These are phyloP conservation scores for Capsella bursapastoris DNA, from an alignment of 345 rosid genomes.

Conservation along the genomic window DNA sequence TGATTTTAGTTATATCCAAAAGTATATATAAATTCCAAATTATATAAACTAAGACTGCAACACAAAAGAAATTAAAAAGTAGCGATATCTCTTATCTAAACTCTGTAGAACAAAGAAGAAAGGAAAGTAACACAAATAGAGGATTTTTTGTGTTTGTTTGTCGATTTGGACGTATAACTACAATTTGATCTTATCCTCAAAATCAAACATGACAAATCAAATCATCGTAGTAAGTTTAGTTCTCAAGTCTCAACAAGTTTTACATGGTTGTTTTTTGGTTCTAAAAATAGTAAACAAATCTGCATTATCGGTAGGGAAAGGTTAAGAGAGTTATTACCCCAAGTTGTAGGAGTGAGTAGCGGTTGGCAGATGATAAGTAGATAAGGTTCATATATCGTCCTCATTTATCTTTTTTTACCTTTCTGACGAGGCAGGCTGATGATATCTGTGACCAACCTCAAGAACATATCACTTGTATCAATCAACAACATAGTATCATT, in stretches of 20 bases:
- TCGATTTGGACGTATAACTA: conserved; percentile 32
- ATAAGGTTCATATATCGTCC: conserved; percentile 24
- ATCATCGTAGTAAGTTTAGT: too few species aligned
- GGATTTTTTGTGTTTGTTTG: not conserved
- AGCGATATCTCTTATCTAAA: conserved; percentile 19
- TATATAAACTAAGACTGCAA: not conserved
- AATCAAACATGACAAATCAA: too few species aligned
- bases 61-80: conserved; percentile 1
- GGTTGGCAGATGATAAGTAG: conserved; percentile 5
- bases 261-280: too few species aligned
- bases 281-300: not conserved
- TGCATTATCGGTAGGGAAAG: too few species aligned
- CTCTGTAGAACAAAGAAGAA: conserved; percentile 1
- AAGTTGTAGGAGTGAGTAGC: conserved; percentile 31
- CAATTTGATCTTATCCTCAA: conserved; percentile 39
- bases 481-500: not conserved
- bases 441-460: conserved; percentile 30
- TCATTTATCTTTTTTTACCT: not conserved
- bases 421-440: conserved; percentile 35
- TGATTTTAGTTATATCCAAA: not conserved
- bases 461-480: conserved; percentile 1
- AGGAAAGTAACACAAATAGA: not conserved
- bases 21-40: conserved; percentile 17
- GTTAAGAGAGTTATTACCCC: not conserved
- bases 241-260: too few species aligned